Conservation (phyloP, 305 asterid genomes). For the Fraxinus nigra region DNA sequence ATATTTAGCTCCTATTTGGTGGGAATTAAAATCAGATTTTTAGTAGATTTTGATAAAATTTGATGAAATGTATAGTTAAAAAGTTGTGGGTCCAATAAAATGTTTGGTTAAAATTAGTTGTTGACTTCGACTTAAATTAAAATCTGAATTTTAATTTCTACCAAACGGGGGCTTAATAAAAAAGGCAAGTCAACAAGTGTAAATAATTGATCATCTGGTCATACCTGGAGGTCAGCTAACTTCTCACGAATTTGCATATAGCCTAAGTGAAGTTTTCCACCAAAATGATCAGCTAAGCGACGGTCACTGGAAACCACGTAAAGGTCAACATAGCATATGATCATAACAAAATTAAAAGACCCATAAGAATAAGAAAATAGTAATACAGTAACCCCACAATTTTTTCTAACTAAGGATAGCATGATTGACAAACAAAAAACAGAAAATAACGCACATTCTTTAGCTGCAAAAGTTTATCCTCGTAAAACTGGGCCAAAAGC, state of each 20-base stretch:
- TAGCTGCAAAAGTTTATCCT: slow-evolving; percentile 92
- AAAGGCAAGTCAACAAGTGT: neutral
- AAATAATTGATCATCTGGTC: slow-evolving; percentile 14
- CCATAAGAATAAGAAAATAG: slow-evolving; percentile 2
- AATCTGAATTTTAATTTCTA: too few relatives aligned
- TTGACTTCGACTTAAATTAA: too few relatives aligned
- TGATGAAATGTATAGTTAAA: too few relatives aligned
- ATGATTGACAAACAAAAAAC: slow-evolving; percentile 63
- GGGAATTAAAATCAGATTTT: too few relatives aligned
- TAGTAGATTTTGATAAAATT: too few relatives aligned
- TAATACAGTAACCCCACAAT: slow-evolving; percentile 25
- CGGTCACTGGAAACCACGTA: slow-evolving; percentile 70
- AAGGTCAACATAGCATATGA: slow-evolving; percentile 15
- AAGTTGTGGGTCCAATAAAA: too few relatives aligned
- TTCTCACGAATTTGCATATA: slow-evolving; percentile 87
- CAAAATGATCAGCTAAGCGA: slow-evolving; percentile 91
- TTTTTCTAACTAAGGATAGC: slow-evolving; percentile 50
- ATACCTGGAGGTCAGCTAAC: slow-evolving; percentile 83
- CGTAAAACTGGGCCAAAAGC: slow-evolving; percentile 98
- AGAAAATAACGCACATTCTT: slow-evolving; percentile 92
- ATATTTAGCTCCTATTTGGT: neutral
- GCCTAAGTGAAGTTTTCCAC: slow-evolving; percentile 90
- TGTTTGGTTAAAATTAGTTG: too few relatives aligned
- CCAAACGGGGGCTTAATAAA: neutral
- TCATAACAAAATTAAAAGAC: slow-evolving; percentile 25